Evolutionary conservation across 495 filamentous ascomycete genomes (phyloP), one percentile per base, ranked within the genome.

Genomic region (Penicillium egyptiacum): DNA sequence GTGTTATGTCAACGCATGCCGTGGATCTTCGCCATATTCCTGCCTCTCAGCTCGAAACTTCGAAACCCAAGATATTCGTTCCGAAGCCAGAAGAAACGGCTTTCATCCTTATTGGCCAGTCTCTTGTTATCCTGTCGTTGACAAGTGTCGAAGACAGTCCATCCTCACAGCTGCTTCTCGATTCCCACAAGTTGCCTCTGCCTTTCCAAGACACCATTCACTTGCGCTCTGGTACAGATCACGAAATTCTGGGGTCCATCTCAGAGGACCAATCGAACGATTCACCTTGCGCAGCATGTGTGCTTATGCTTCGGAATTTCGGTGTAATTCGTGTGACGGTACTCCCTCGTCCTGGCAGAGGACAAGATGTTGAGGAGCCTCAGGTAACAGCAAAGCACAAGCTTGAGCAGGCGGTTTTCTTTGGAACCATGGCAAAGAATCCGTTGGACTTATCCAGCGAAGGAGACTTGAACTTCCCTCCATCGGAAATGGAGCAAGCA

Each of bases 331-430:
- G 92, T 54, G 71, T 97, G 37, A 81, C 69, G 46, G 70, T 74
- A 39, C 62, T 70, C 20, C 72, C 74, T 55, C 67, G 61, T 16
- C 60, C 65, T 22, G 61, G 63, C 26, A 53, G 22, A 22, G 58
- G 60, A 26, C 56, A 51, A 12, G 68, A 62, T 12, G 54, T 66
- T 3, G 75, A 79, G 20, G 69, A 71, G 53, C 62, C 65, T 12
- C 69, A 70, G 23, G 78, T 93, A 19, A 91, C 90, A 2, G 88
- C 89, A 8, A 91, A 88, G 67, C 88, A 84, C 66, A 97, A 93
- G 70, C 79, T 99, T 42, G 91, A 96, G 63, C 93, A 98, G 69
- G 93, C 93, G 14, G 86, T 97, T 4, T 96, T 96, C 74, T 98
- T 88, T 68, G 91, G 92, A 1, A 83, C 82, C 20, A 84, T 91